These are phyloP conservation scores for Podaxis pistillaris DNA, from an alignment of 768 basidiomycete species.

Conservation along the genomic window DNA sequence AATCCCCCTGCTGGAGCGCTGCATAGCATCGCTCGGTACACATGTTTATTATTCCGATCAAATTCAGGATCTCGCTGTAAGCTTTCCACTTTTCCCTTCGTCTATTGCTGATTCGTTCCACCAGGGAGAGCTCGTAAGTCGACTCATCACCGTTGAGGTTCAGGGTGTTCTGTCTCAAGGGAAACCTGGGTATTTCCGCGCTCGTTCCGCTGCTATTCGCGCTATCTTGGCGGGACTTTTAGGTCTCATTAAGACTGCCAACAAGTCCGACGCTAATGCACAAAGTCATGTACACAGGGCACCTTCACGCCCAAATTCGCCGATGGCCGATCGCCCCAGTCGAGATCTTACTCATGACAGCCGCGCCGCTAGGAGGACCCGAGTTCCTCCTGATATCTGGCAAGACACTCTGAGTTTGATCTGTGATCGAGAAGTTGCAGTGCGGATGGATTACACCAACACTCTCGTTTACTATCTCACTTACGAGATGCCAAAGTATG, in stretches of 20 bases:
- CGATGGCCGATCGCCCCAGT: constrained; percentile 26
- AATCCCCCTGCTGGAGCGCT: constrained; percentile 66
- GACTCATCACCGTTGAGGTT: constrained; percentile 68
- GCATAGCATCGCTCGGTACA: constrained; percentile 80
- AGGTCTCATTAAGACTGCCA: constrained; percentile 67
- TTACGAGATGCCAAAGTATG: constrained; percentile 68
- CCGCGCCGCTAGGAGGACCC: constrained; percentile 55
- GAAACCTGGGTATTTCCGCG: constrained; percentile 27
- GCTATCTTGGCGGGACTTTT: constrained; percentile 68
- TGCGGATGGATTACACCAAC: constrained; percentile 75
- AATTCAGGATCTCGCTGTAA: constrained; percentile 82
- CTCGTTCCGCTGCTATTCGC: constrained; percentile 64
- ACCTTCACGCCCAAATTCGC: constrained; percentile 20
- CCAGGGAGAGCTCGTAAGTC: constrained; percentile 72
- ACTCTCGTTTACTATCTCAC: constrained; percentile 75
- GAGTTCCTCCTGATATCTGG: constrained; percentile 82
- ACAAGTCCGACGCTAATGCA: constrained; percentile 38
- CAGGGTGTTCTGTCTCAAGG: constrained; percentile 51
- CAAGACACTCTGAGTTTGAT: constrained; percentile 85
- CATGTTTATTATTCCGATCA: constrained; percentile 97
- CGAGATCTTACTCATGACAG: constrained; percentile 28
- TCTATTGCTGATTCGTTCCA: constrained; percentile 6
- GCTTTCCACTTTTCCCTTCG: constrained; percentile 18
- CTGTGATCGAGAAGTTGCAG: constrained; percentile 75
- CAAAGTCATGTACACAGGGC: constrained; percentile 1